Base-by-base conservation (phyloP, 1,284 basidiomycete species). In the Omphalotus olearius region DNA sequence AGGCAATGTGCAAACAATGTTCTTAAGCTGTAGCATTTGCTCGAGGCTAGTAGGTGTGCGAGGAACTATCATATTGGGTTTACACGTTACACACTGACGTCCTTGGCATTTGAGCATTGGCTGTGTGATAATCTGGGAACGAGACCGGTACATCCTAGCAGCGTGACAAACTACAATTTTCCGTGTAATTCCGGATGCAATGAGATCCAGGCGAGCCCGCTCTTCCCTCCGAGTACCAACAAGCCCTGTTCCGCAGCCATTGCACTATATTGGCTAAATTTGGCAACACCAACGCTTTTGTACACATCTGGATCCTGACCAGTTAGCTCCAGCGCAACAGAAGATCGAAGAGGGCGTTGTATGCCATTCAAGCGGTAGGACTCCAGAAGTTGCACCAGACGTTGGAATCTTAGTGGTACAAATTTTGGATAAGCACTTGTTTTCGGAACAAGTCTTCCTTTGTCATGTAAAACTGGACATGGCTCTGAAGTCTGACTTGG, bases 171-270 rank as follows among this genome's bases (percentile, higher is more conserved):
- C 30, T 33, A 33, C 43, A 49, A 28, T 30, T 48, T 26, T 20
- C 55, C 54, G 45, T 58, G 52, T 67, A 67, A 72, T 43, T 65
- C 58, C 25, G 69, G 63, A 23, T 64, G 66, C 39, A 83, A 59
- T 1, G 66, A 59, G 43, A 83, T 76, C 79, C 80, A 83, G 10
- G 71, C 69, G 2, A 62, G 58, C 0, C 63, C 68, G 1, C 64
- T 62, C 25, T 13, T 55, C 3, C 76, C 78, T 13, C 81, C 79
- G 4, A 79, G 64, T n/a, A 66, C 64, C 25, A 84, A 62, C n/a
- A 84, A 60, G 1, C 72, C 74, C 6, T 60, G 64, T 45, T 70
- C 59, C 57, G 74, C 68, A 13, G 82, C 82, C 25, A 76, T 54
- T 11, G 61, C 60, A 7, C 66, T 58, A 55, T 79, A 83, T 26